Evolutionary conservation across 2,329 filamentous ascomycete genomes (phyloP).

Genomic region (Davidsoniella australis): DNA sequence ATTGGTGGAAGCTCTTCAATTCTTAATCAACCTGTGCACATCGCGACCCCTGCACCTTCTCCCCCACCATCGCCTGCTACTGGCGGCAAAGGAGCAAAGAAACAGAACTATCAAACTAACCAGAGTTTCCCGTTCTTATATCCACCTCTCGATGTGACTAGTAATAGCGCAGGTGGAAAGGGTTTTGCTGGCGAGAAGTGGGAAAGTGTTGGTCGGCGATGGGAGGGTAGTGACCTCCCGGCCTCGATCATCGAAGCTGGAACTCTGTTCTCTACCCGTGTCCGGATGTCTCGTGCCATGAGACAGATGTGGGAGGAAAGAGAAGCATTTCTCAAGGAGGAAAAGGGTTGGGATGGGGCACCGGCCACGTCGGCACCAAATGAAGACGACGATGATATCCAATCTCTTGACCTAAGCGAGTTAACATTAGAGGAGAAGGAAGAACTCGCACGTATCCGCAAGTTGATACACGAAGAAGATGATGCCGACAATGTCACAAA

Average conservation of each 20-base stretch:
- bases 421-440: slow-evolving; percentile 25
- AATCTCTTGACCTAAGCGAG: slow-evolving; percentile 30
- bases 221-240: slow-evolving; percentile 89
- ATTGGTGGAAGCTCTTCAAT: slow-evolving; percentile 53
- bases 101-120: slow-evolving; percentile 98
- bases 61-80: slow-evolving; percentile 78
- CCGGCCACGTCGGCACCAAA: slow-evolving; percentile 12
- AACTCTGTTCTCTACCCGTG: slow-evolving; percentile 73
- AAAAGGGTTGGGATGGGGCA: slow-evolving; percentile 64
- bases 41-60: slow-evolving; percentile 92
- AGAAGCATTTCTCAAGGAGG: slow-evolving; percentile 78
- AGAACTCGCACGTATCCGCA: slow-evolving; percentile 26
- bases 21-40: slow-evolving; percentile 88
- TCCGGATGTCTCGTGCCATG: slow-evolving; percentile 81
- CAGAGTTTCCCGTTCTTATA: slow-evolving; percentile 98
- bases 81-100: slow-evolving; percentile 87
- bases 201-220: slow-evolving; percentile 61
- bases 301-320: slow-evolving; percentile 90
- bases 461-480: slow-evolving; percentile 22
- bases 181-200: slow-evolving; percentile 68
- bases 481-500: slow-evolving; percentile 16
- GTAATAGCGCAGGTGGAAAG: slow-evolving; percentile 81
- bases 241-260: slow-evolving; percentile 91
- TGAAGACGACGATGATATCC: slow-evolving; percentile 25
- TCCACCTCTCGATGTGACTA: slow-evolving; percentile 73